Percentiles rank a stretch among this genome's conserved stretches.
Evolutionary conservation across 73 alveolate genomes (phyloP).

Genomic region (Tetrahymena borealis): DNA sequence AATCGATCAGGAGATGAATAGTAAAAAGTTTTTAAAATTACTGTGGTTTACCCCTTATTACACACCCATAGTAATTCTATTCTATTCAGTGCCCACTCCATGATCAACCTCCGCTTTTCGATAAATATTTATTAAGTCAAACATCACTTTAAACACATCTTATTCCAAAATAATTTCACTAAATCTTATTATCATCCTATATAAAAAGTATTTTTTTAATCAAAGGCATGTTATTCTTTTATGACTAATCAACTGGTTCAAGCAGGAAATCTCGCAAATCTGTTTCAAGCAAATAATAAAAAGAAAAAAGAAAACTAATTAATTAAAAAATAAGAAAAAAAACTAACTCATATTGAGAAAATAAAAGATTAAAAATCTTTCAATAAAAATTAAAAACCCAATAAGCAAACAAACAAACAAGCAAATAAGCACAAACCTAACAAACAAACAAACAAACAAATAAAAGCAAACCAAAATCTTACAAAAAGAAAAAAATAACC

Average conservation of each 20-base stretch:
- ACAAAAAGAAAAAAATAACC: background rate
- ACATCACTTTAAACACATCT: background rate
- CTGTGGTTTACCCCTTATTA: background rate
- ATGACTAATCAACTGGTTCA: background rate
- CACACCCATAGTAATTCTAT: background rate
- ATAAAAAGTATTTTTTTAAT: background rate
- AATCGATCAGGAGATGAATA: background rate
- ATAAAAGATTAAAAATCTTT: background rate
- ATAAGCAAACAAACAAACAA: background rate
- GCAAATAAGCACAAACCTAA: background rate
- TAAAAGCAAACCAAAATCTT: background rate
- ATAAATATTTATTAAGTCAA: background rate
- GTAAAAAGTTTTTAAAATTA: background rate
- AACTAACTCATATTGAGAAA: background rate
- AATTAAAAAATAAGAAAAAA: background rate
- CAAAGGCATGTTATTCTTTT: background rate
- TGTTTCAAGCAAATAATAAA: background rate
- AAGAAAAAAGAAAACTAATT: background rate
- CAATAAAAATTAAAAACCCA: background rate
- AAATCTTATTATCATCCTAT: background rate
- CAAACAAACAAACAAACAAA: background rate
- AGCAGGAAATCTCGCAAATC: constrained; percentile 4
- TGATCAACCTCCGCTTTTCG: background rate
- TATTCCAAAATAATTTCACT: background rate
- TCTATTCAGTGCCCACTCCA: background rate